These are phyloP conservation scores for Helianthus tuberosus DNA, from an alignment of 129 eudicot genomes.

Conservation along the genomic window DNA sequence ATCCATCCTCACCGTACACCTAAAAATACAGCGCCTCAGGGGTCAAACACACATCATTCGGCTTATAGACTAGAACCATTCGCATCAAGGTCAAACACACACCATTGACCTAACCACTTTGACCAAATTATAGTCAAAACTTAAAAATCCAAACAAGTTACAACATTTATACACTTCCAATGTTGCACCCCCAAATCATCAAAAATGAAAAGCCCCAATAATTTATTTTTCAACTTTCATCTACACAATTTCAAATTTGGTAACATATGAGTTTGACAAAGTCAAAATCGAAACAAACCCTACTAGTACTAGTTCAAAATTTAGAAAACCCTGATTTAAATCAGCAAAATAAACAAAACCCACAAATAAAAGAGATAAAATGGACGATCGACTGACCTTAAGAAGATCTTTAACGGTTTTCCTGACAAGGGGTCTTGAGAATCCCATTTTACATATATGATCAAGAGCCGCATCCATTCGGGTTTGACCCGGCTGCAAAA, in stretches of 20 bases:
- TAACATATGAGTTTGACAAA: background rate
- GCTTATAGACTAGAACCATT: background rate
- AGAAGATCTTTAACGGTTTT: constrained; percentile 24
- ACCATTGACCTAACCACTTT: background rate
- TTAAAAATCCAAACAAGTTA: background rate
- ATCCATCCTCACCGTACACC: constrained; percentile 24
- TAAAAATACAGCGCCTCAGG: background rate
- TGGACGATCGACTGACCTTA: background rate
- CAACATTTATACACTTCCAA: background rate
- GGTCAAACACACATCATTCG: background rate
- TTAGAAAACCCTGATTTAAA: background rate
- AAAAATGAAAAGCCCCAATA: background rate
- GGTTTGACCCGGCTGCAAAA: constrained; percentile 19
- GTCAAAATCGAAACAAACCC: constrained; percentile 21
- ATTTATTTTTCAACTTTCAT: background rate
- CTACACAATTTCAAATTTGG: background rate
- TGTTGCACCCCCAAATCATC: background rate
- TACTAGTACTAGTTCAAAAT: background rate
- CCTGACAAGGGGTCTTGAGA: constrained; percentile 19
- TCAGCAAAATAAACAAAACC: background rate
- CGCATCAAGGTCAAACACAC: background rate
- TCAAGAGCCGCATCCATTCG: constrained; percentile 38
- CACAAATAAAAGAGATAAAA: background rate
- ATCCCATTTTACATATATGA: constrained; percentile 19
- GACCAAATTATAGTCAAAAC: background rate